Evolutionary conservation across 495 filamentous ascomycete genomes (phyloP), one percentile per base, ranked within the genome.

Genomic region (Hyaloscypha finlandica): DNA sequence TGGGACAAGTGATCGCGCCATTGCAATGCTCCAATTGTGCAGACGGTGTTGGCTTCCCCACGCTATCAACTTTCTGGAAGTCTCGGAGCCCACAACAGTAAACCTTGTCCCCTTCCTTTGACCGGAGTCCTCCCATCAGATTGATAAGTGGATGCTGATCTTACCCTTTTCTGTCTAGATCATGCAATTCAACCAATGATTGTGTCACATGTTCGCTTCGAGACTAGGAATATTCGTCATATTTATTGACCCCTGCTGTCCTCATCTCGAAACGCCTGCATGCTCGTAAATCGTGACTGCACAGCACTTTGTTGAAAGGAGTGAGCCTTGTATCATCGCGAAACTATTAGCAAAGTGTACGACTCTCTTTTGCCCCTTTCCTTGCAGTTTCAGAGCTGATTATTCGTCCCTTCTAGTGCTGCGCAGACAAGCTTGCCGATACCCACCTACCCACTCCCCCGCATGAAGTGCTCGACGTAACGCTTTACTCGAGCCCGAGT

Each of bases 391-490:
- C 42, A 48, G 42, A 48, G 42, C 16, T 19, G 42, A 48, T 4
- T 48, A 48, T 6, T 16, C 25, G 25, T 25, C 2, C 25, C 25
- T 14, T 3, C 6, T 19, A 48, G 16, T 14, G 11, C 16, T 48
- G 16, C 42, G 14, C 14, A 37, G 3, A 58, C 6, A 59, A 59
- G 56, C 30, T 59, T 59, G 11, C 56, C 14, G 11, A 1, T 59
- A 20, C 19, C 6, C n/a, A 37, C 42, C 42, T 37, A 56, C 53
- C 53, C 53, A 56, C 29, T 58, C 8, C 42, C 56, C 56, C 56
- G 56, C 56, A 59, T 59, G 56, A 59, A 4, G 16, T 37, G 19
- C 56, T 59, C 56, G 32, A 59, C 56, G 30, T 37, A n/a, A 37
- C 53, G 32, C 30, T 31, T 33, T 14, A 37, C 35, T 37, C 30